Base-by-base conservation (phyloP, 2,329 filamentous ascomycete species). In the Fusarium dlaminii region DNA sequence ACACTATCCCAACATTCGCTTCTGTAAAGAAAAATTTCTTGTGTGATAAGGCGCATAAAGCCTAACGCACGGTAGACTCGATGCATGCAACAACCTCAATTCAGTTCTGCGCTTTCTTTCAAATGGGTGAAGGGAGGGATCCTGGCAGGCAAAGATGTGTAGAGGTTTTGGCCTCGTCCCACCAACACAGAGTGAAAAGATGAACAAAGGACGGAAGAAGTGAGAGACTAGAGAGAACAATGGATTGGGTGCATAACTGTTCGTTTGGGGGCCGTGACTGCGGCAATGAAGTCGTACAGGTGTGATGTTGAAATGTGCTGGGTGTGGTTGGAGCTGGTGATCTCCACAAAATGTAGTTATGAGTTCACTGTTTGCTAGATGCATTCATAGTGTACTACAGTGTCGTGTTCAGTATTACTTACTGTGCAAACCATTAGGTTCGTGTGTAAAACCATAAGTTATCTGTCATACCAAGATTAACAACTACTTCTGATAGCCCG, bases 261-360 rank as follows among this genome's bases (percentile, higher is more conserved):
- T 62, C 69, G 40, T 55, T 51, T 42, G 60, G 56, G 58, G 55
- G 36, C 30, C 63, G 56, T 51, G 54, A 56, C 45, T 61, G 59
- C 42, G 58, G 51, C 68, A 57, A 62, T 34, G 49, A 46, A 43
- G 49, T 37, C 29, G 68, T 67, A 59, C 67, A 72, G 36, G 39
- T 48, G 63, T 59, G 71, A 65, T 72, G 63, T 59, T 68, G 59
- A 74, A 61, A 66, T 66, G 40, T 54, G 63, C 32, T 36, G 49
- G n/a, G 30, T 39, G 54, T 54, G 51, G 70, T 71, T 67, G 67
- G 48, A 46, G 49, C 39, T 59, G 32, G 36, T 54, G 72, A 74
- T 60, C 66, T 63, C 70, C 71, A 72, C 55, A 67, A 74, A 73
- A 74, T 74, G 67, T 55, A 68, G 48, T 51, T 71, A 74, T 73